Conservation (phyloP, 306 rosid species). For the Begonia peltatifolia region DNA sequence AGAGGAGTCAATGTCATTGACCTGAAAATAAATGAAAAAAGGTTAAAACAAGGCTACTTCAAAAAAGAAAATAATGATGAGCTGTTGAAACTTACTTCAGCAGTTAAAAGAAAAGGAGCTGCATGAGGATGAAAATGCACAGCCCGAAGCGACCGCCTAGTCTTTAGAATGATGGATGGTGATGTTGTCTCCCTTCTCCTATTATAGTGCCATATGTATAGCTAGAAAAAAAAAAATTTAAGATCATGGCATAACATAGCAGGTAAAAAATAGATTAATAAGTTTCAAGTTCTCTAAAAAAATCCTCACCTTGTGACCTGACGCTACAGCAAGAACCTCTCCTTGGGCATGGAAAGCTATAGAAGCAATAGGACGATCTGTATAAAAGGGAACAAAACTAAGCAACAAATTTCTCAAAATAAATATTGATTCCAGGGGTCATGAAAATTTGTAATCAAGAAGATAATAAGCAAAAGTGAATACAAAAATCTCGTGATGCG, state of each 20-base stretch:
- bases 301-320: constrained; percentile 82
- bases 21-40: constrained; percentile 33
- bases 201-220: constrained; percentile 90
- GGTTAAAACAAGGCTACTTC: constrained; percentile 7
- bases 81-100: constrained; percentile 45
- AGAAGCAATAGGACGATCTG: constrained; percentile 94
- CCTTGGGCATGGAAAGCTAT: constrained; percentile 94
- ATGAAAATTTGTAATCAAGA: not conserved
- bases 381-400: constrained; percentile 7
- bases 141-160: constrained; percentile 84
- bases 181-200: constrained; percentile 65
- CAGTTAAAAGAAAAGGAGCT: constrained; percentile 86
- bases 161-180: constrained; percentile 71
- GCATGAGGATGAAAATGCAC: constrained; percentile 96
- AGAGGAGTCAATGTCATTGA: constrained; percentile 86
- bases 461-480: constrained; percentile 6
- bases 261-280: constrained; percentile 8
- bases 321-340: constrained; percentile 88
- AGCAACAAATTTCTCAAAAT: not conserved
- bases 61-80: constrained; percentile 3
- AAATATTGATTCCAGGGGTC: no score
- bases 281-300: constrained; percentile 3
- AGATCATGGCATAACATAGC: not conserved
- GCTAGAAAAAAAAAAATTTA: constrained; percentile 30
- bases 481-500: constrained; percentile 82